Evolutionary conservation across 2,329 filamentous ascomycete species (phyloP), one percentile per base, ranked within the genome.

Genomic region (Pestalotiopsis sp.): DNA sequence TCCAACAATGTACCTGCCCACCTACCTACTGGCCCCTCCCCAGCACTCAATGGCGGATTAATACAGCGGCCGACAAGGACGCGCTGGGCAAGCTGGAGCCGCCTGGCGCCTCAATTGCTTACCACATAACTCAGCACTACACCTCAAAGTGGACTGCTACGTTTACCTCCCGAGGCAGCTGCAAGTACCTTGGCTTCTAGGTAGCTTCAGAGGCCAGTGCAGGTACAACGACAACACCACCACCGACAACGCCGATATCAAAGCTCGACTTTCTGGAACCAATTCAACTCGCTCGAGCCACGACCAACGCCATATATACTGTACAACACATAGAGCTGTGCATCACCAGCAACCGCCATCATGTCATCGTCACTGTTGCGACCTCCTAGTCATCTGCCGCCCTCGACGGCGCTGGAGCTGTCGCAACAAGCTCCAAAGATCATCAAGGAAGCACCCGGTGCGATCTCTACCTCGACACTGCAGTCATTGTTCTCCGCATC

Each of bases 391-490:
- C 84, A 87, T 74, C 83, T 91, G 41, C 83, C 89, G 38, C 86
- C 87, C 12, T 80, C 82, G 38, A 85, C 86, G 72, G 88, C 86
- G 66, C 81, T 90, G 69, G 79, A 85, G 73, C 81, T 90, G 67
- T 87, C 89, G n/a, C 87, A 90, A 74, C 84, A 88, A 80, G 89
- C 89, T 70, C 89, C 89, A 1, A 76, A 75, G 65, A 84, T 91
- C 70, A 82, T 91, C 69, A 81, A 81, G 72, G 87, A 81, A 74
- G 86, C 86, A 59, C 84, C 86, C 6, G 86, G 85, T 71, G 83
- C 84, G 41, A 83, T 87, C 69, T 87, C 86, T 4, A 81, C 84
- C n/a, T 89, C 88, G 39, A 83, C 86, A 2, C 74, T 91, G 11
- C 75, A 78, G 31, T 86, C 86, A 9, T 78, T 91, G 3, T 85